phyloP scores from a whole-genome alignment of 2,329 filamentous ascomycete genomes.

The Camillea tinctor region DNA sequence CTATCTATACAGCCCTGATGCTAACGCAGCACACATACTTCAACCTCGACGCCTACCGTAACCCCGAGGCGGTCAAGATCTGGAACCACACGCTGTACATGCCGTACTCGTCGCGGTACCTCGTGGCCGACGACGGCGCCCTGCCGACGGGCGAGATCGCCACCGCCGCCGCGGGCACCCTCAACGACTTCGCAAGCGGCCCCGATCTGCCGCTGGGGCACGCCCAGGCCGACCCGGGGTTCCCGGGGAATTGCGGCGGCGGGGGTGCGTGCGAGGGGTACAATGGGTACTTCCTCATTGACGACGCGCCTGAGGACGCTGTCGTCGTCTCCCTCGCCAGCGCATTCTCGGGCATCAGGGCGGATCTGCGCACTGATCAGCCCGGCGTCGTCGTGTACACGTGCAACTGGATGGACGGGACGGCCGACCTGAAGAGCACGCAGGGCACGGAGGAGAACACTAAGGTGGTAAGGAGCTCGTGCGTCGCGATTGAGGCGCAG shows the following conservation, averaged over 20 bases:
- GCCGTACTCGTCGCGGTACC: slow-evolving; percentile 59
- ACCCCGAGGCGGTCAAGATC: slow-evolving; percentile 52
- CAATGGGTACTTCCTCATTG: slow-evolving; percentile 58
- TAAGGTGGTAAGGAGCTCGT: slow-evolving; percentile 60
- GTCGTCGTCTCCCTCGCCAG: slow-evolving; percentile 57
- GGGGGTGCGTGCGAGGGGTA: slow-evolving; percentile 70
- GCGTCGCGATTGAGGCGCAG: slow-evolving; percentile 73
- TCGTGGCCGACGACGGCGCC: slow-evolving; percentile 54
- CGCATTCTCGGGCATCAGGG: slow-evolving; percentile 63
- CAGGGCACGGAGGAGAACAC: slow-evolving; percentile 50
- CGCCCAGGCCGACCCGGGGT: slow-evolving; percentile 53
- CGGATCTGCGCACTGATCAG: slow-evolving; percentile 71
- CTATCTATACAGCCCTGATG: slow-evolving; percentile 49
- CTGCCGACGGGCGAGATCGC: slow-evolving; percentile 63
- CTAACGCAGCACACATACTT: slow-evolving; percentile 67
- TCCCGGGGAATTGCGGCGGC: slow-evolving; percentile 60
- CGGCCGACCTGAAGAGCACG: slow-evolving; percentile 54
- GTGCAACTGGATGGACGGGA: slow-evolving; percentile 56
- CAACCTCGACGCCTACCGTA: slow-evolving; percentile 65
- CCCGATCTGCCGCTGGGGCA: slow-evolving; percentile 61
- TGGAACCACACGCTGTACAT: slow-evolving; percentile 63
- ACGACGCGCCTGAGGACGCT: slow-evolving; percentile 38
- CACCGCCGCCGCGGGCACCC: slow-evolving; percentile 51
- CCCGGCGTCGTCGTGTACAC: slow-evolving; percentile 70
- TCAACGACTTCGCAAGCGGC: slow-evolving; percentile 66